Conservation (phyloP, 208 protist species). For the Leishmania guyanensis region DNA sequence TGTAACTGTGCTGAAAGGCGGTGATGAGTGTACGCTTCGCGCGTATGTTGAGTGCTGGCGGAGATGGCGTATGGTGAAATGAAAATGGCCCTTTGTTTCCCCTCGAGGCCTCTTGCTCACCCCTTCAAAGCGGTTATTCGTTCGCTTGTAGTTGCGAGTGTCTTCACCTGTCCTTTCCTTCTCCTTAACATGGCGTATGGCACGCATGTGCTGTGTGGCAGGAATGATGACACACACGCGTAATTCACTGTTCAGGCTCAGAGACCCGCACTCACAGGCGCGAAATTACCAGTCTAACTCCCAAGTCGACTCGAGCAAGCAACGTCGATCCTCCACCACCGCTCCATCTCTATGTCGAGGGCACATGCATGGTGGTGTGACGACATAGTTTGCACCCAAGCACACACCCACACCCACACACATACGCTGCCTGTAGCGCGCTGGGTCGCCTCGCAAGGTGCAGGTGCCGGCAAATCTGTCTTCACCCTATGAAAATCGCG, state of each 20-base stretch:
- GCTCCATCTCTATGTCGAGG: not conserved
- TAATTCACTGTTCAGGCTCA: not conserved
- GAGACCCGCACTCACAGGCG: not conserved
- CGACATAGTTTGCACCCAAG: not conserved
- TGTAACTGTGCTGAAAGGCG: not conserved
- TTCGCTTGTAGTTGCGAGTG: not conserved
- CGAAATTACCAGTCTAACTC: not conserved
- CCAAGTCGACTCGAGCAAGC: not conserved
- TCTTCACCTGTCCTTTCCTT: not conserved
- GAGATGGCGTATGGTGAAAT: not conserved
- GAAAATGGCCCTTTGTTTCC: not conserved
- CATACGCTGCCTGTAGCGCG: not conserved
- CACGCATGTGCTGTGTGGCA: not conserved
- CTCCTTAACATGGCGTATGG: not conserved
- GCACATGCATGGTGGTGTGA: not conserved
- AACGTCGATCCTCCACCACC: not conserved
- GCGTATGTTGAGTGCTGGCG: not conserved
- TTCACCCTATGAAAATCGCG: not conserved
- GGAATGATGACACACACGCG: not conserved
- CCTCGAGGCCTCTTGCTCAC: not conserved
- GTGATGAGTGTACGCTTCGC: not conserved
- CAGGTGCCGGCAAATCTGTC: not conserved
- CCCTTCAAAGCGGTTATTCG: not conserved
- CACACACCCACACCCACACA: not conserved
- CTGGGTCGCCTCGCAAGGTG: not conserved